Base-by-base conservation (phyloP, 768 basidiomycete genomes). In the Cystobasidium tubakii region DNA sequence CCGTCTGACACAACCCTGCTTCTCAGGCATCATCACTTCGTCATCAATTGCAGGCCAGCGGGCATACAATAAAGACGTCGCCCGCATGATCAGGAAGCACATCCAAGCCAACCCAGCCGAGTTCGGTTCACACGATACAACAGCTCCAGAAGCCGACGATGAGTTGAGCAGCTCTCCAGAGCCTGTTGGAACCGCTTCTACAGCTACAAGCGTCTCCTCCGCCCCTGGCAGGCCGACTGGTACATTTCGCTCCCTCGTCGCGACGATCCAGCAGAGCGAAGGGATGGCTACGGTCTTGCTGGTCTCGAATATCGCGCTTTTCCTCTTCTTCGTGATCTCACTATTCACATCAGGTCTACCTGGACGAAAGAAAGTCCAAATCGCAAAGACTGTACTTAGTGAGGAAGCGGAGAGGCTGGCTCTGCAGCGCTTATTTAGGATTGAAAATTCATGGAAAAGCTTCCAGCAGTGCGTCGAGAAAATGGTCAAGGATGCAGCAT, bases 51-150 rank as follows among this genome's bases (percentile, higher is more conserved):
- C 63, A 12, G 74, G 74, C 1, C 74, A 75, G 53, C n/a, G 71
- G 19, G 29, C n/a, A 34, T 75, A 75, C 36, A 73, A 75, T 55
- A 72, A 73, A 55, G 67, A 71, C 12, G 62, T 75, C 27, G 74
- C 74, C 31, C 33, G 53, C 4, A 31, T 62, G 7, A 29, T 75
- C 2, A 55, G 74, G 19, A 46, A 44, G 46, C 62, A 75, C 46
- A 75, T 75, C 62, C 44, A 65, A 27, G 23, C 70, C 6, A 55
- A 73, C 25, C 53, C 71, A 1, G 34, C 31, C 21, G 69, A 75
- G 31, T 75, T 75, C 46, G 73, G 46, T 1, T 64, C 62, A 4
- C n/a, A 13, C 19, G 73, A 74, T 19, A 43, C 34, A 1, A 50
- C n/a, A 4, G 63, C 63, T 33, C 31, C 50, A 27, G 73, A 55